Conservation (phyloP, 2,329 filamentous ascomycete genomes). For the Fusarium buharicum region DNA sequence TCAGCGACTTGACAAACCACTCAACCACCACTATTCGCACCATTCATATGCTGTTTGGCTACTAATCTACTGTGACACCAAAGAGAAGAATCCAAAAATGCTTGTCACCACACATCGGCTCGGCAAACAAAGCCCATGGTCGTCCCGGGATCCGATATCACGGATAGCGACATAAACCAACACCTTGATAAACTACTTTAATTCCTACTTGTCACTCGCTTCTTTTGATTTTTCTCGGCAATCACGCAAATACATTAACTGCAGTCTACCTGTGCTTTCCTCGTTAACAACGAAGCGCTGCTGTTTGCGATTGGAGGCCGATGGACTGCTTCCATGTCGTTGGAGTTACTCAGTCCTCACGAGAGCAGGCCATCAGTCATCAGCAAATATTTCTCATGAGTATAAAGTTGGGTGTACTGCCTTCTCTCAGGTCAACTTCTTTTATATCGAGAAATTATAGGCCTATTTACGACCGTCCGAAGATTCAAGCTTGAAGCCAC, state of each 20-base stretch:
- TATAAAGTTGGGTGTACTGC: neutral
- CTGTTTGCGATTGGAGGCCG: slow-evolving; percentile 19
- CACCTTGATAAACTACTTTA: slow-evolving; percentile 35
- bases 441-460: too few relatives aligned
- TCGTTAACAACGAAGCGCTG: slow-evolving; percentile 10
- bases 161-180: slow-evolving; percentile 26
- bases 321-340: slow-evolving; percentile 11
- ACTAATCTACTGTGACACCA: slow-evolving; percentile 15
- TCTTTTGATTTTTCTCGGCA: neutral
- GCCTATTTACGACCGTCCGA: neutral
- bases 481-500: neutral
- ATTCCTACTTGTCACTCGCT: neutral
- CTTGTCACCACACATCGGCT: slow-evolving; percentile 23
- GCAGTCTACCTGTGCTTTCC: neutral
- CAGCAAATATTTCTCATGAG: neutral
- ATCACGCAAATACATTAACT: neutral
- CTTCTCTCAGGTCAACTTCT: neutral
- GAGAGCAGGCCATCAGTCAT: slow-evolving; percentile 18
- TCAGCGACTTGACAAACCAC: neutral
- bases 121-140: slow-evolving; percentile 24
- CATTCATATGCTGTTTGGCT: neutral
- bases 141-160: slow-evolving; percentile 9
- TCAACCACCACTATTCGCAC: neutral
- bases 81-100: slow-evolving; percentile 3
- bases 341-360: slow-evolving; percentile 8